phyloP scores from a whole-genome alignment of 345 rosid genomes.

The Brassica juncea region DNA sequence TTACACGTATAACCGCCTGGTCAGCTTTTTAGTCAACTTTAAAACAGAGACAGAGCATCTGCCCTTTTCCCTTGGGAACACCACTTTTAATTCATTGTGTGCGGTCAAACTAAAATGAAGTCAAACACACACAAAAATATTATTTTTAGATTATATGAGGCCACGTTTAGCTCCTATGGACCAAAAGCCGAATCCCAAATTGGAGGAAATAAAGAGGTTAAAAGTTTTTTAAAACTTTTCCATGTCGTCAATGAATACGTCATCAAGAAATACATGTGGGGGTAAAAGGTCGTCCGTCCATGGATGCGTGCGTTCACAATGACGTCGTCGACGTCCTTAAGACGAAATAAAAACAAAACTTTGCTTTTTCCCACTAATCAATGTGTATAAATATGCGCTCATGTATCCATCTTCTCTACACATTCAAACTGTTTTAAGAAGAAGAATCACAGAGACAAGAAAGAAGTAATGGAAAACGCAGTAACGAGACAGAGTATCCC shows the following conservation, averaged over 20 bases:
- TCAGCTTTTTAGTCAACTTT: neutral
- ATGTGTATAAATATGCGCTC: neutral
- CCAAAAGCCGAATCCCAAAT: conserved; percentile 6
- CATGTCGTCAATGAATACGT: conserved; percentile 33
- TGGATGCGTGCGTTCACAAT: conserved; percentile 25
- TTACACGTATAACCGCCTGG: neutral
- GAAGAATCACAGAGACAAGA: neutral
- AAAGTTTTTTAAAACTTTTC: neutral
- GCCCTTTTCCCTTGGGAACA: neutral
- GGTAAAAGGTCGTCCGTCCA: neutral
- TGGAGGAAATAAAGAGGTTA: neutral
- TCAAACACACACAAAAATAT: too few species aligned
- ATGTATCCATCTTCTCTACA: conserved; percentile 8
- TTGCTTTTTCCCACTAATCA: neutral
- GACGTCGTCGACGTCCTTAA: conserved; percentile 1
- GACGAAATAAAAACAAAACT: neutral
- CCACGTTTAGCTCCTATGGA: neutral
- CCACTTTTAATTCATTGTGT: neutral
- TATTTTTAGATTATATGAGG: neutral
- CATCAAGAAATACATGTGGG: neutral
- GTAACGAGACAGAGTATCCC: conserved; percentile 32
- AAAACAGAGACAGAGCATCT: neutral
- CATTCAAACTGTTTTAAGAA: neutral
- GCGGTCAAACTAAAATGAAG: neutral
- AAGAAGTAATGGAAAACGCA: conserved; percentile 16